Base-by-base conservation (phyloP, 495 filamentous ascomycete genomes). In the Aspergillus cristatus region DNA sequence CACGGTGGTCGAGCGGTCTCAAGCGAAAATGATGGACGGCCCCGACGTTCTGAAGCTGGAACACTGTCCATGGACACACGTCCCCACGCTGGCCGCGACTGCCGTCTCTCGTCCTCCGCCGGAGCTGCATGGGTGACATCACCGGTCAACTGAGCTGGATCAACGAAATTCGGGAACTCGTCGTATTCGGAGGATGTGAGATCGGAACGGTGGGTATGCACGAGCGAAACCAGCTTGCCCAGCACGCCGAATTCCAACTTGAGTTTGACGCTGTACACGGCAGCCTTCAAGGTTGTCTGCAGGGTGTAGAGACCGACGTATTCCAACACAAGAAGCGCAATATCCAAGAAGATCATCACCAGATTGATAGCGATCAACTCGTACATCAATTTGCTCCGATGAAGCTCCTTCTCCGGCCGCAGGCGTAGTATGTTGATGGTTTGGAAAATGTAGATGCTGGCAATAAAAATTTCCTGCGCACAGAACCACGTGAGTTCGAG, bases 161-260 rank as follows among this genome's bases (percentile, higher is more conserved):
- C 53, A 20, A 67, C 63, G 17, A 67, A 67, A 10, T 47, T 51
- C 0, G 60, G 63, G 28, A 52, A 63, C 10, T 63, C 50, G 0
- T 64, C 63, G 3, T 48, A 43, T 20, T 67, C 63, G 1, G 45
- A 47, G 0, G 63, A 63, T 7, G 46, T 63, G 0, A 55, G 55
- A 6, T 63, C 52, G 8, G 61, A 56, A 10, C 43, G 51, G 12
- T 43, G 38, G 1, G 37, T 50, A 14, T 61, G 51, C n/a, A 65
- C 63, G 7, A 67, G 40, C 0, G 52, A 48, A 17, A 67, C 63
- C 1, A 67, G 50, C 26, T 67, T 67, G 5, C 63, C 45, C 17
- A 81, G 61, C 3, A 79, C 71, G 18, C 60, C 68, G 40, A 78
- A 79, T 46, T 81, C 76, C 22, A 81, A 55, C 55, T 79, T 79